Conservation (phyloP, 2,329 filamentous ascomycete species). For the Fusarium fujikuroi region DNA sequence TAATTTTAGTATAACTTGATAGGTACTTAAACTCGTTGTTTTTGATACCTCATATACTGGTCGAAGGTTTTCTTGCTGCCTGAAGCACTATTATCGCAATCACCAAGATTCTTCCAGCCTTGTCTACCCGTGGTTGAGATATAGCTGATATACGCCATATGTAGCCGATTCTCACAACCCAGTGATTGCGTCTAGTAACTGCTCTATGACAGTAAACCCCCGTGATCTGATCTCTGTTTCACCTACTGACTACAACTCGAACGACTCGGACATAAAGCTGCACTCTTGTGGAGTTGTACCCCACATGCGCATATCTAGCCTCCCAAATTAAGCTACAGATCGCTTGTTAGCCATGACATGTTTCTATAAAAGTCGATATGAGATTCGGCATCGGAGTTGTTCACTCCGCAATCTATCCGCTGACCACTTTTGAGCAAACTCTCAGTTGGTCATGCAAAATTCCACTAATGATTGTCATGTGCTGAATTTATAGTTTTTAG, state of each 20-base stretch:
- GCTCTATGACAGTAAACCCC: background rate
- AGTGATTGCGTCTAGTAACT: background rate
- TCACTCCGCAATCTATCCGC: background rate
- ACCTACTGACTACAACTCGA: background rate
- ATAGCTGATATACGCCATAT: background rate
- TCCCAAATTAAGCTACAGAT: background rate
- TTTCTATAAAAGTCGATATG: background rate
- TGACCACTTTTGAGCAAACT: background rate
- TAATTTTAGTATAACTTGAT: background rate
- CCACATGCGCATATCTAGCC: constrained; percentile 7
- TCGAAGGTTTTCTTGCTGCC: background rate
- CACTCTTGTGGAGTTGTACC: constrained; percentile 27
- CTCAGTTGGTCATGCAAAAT: background rate
- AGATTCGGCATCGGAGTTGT: background rate
- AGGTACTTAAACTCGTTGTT: background rate
- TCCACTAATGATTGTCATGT: background rate
- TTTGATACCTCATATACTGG: background rate
- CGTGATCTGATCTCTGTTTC: constrained; percentile 15
- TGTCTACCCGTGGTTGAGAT: background rate
- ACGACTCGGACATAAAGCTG: constrained; percentile 19
- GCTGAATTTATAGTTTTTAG: background rate
- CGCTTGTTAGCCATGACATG: background rate
- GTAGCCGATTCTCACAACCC: background rate
- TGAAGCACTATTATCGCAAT: background rate
- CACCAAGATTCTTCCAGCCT: background rate